phyloP scores from a whole-genome alignment of 805 yeast genomes.

The Hanseniaspora opuntiae region DNA sequence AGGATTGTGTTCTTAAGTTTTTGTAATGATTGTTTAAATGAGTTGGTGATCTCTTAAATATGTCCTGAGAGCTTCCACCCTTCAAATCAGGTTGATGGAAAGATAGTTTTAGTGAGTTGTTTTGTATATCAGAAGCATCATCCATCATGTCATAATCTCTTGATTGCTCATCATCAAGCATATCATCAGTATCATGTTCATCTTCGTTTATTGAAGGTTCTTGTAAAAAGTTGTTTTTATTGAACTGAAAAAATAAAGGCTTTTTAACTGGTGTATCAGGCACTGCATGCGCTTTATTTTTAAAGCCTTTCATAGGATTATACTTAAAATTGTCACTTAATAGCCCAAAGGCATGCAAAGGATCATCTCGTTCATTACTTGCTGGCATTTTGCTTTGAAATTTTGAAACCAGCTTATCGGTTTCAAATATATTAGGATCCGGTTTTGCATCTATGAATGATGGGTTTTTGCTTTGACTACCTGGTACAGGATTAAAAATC shows the following conservation, averaged over 20 bases:
- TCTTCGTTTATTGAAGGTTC: neutral
- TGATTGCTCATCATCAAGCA: neutral
- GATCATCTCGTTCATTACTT: slow-evolving; percentile 9
- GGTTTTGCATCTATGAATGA: slow-evolving; percentile 18
- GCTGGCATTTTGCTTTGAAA: slow-evolving; percentile 1
- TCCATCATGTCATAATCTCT: neutral
- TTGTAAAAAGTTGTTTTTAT: neutral
- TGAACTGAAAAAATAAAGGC: neutral
- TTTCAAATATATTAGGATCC: slow-evolving; percentile 20
- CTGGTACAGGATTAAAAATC: neutral
- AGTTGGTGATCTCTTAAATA: slow-evolving; percentile 9
- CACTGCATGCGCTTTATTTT: slow-evolving; percentile 14
- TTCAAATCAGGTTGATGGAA: slow-evolving; percentile 1
- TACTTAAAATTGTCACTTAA: slow-evolving; percentile 5
- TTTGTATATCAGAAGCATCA: neutral
- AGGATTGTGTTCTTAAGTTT: neutral
- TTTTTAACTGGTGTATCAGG: slow-evolving; percentile 16
- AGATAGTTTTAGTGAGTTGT: slow-evolving; percentile 1
- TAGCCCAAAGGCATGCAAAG: slow-evolving; percentile 12
- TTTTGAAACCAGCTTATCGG: slow-evolving; percentile 23
- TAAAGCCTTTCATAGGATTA: slow-evolving; percentile 12
- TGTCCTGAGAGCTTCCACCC: neutral
- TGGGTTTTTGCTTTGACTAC: slow-evolving; percentile 8
- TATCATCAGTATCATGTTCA: neutral
- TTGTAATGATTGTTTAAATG: neutral